These are phyloP conservation scores for Schizothecium vesticola DNA, from an alignment of 495 filamentous ascomycete species.

Conservation along the genomic window DNA sequence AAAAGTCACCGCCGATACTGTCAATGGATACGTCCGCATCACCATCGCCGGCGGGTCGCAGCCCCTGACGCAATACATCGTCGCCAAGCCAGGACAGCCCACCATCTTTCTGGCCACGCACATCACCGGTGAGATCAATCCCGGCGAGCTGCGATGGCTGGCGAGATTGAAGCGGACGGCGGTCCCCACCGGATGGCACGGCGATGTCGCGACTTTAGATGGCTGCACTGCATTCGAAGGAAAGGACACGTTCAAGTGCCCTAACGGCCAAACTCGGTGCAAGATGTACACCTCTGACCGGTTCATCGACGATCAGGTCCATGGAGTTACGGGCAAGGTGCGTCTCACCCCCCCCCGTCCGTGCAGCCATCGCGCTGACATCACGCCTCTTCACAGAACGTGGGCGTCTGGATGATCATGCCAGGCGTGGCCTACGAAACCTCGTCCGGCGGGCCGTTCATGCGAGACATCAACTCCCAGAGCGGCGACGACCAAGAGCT, in stretches of 20 bases:
- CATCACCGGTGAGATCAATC: slow-evolving; percentile 48
- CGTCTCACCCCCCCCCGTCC: background rate
- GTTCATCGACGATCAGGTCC: slow-evolving; percentile 56
- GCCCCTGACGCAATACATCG: slow-evolving; percentile 50
- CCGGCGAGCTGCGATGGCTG: slow-evolving; percentile 57
- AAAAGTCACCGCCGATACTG: slow-evolving; percentile 43
- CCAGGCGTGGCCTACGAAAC: slow-evolving; percentile 37
- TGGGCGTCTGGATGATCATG: slow-evolving; percentile 42
- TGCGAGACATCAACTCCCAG: slow-evolving; percentile 57
- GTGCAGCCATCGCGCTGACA: background rate
- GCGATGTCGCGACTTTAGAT: slow-evolving; percentile 37
- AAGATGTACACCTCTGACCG: slow-evolving; percentile 60
- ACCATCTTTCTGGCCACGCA: slow-evolving; percentile 58
- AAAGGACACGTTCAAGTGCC: slow-evolving; percentile 51
- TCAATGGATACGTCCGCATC: slow-evolving; percentile 45
- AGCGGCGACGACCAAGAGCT: slow-evolving; percentile 50
- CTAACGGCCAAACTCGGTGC: slow-evolving; percentile 52
- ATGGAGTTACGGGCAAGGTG: slow-evolving; percentile 41
- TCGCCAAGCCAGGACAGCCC: slow-evolving; percentile 47
- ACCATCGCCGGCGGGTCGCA: slow-evolving; percentile 46
- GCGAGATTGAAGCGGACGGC: slow-evolving; percentile 45
- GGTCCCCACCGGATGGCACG: slow-evolving; percentile 49
- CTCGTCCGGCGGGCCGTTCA: slow-evolving; percentile 49
- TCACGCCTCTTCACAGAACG: slow-evolving; percentile 19
- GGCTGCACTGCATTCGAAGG: slow-evolving; percentile 49